Evolutionary conservation across 1,284 basidiomycete genomes (phyloP).

Genomic region (Pyrrhoderma lamaoense): DNA sequence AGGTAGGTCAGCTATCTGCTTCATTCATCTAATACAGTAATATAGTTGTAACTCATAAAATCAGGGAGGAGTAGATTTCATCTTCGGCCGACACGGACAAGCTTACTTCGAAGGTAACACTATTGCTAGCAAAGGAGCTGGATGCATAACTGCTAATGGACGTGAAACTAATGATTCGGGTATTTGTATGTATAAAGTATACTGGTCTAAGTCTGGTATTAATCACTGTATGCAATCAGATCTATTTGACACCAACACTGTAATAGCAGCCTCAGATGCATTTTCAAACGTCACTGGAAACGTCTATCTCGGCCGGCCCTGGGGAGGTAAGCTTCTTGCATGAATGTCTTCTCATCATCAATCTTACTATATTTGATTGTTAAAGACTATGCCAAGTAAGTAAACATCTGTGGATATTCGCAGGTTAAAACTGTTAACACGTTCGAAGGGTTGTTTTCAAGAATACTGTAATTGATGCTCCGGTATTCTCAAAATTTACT

Average conservation of each 20-base stretch:
- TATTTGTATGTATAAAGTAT: conserved; percentile 33
- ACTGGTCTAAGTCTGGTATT: background rate
- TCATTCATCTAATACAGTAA: conserved; percentile 22
- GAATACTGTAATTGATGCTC: conserved; percentile 10
- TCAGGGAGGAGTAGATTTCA: conserved; percentile 50
- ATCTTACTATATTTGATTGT: background rate
- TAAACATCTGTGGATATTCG: conserved; percentile 2
- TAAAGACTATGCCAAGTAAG: conserved; percentile 34
- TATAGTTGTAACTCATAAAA: background rate
- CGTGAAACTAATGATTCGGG: conserved; percentile 39
- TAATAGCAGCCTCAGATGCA: conserved; percentile 39
- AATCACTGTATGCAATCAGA: conserved; percentile 25
- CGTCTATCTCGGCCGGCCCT: conserved; percentile 44
- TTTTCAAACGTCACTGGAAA: conserved; percentile 31
- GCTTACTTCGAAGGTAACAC: conserved; percentile 43
- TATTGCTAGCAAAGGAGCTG: conserved; percentile 33
- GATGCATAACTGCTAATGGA: conserved; percentile 47
- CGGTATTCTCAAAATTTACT: conserved; percentile 8
- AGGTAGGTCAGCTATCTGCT: conserved; percentile 30
- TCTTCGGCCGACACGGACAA: conserved; percentile 36
- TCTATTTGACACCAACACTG: conserved; percentile 41
- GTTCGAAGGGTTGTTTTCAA: conserved; percentile 22
- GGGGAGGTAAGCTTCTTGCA: conserved; percentile 32
- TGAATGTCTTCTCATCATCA: conserved; percentile 2
- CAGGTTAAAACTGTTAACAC: background rate